These are phyloP conservation scores for Candida stauntonica DNA, from an alignment of 805 yeast genomes.

Conservation along the genomic window DNA sequence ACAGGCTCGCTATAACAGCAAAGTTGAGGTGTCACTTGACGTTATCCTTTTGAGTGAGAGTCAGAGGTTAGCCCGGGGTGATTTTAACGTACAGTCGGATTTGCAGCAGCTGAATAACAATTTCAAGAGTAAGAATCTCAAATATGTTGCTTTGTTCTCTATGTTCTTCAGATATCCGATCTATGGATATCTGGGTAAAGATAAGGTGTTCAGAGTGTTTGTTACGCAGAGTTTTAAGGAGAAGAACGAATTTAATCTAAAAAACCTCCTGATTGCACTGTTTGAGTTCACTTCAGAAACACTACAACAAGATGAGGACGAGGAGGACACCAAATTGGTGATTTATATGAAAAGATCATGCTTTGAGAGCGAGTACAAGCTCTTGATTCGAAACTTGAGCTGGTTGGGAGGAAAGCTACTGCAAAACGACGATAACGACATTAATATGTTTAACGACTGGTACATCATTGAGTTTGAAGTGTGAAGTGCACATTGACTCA, in stretches of 20 bases:
- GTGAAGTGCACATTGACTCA: constrained; percentile 9
- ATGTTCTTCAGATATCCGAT: constrained; percentile 22
- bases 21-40: constrained; percentile 30
- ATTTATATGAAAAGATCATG: constrained; percentile 20
- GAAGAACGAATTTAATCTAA: constrained; percentile 20
- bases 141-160: constrained; percentile 20
- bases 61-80: constrained; percentile 25
- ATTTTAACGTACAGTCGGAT: constrained; percentile 5
- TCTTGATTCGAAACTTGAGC: constrained; percentile 24
- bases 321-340: constrained; percentile 17
- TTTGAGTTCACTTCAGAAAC: constrained; percentile 25
- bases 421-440: constrained; percentile 18
- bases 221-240: constrained; percentile 23
- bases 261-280: constrained; percentile 22
- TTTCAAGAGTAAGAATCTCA: constrained; percentile 15
- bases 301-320: constrained; percentile 8
- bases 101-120: constrained; percentile 22
- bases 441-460: constrained; percentile 26
- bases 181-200: constrained; percentile 17
- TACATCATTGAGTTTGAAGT: constrained; percentile 28
- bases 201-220: constrained; percentile 17
- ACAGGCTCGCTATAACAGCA: constrained; percentile 17
- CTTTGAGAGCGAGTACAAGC: constrained; percentile 24
- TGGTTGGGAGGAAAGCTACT: constrained; percentile 27
- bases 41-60: constrained; percentile 30